Evolutionary conservation across 371 early-diverging fungal genomes (phyloP).

Genomic region (Syncephalastrum contaminatum): DNA sequence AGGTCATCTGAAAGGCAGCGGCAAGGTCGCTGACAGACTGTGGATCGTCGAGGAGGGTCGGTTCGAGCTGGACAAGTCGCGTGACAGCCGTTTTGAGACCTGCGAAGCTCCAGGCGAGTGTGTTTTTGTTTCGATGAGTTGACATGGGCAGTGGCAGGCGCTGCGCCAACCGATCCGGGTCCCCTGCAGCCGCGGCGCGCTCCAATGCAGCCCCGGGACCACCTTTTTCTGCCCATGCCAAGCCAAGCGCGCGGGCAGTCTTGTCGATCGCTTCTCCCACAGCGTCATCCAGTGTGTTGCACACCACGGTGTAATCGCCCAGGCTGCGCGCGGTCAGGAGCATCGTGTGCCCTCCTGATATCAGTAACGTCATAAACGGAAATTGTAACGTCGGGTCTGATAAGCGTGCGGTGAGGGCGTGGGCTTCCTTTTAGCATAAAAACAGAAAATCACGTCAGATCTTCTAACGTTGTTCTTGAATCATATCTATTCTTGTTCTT

Average conservation of each 20-base stretch:
- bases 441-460: not conserved
- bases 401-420: conserved; percentile 70
- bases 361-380: conserved; percentile 75
- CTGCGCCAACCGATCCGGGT: conserved; percentile 45
- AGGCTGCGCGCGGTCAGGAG: conserved; percentile 65
- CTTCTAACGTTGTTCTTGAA: not conserved
- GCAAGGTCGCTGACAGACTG: conserved; percentile 68
- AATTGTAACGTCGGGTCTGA: conserved; percentile 50
- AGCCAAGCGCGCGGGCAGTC: conserved; percentile 61
- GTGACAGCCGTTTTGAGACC: conserved; percentile 73
- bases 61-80: conserved; percentile 42
- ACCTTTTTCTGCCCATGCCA: conserved; percentile 74
- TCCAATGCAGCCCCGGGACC: conserved; percentile 82
- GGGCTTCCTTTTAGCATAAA: conserved; percentile 57
- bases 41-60: conserved; percentile 18
- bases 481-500: conserved; percentile 3
- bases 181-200: conserved; percentile 56
- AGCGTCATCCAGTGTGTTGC: conserved; percentile 76
- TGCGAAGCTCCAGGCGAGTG: conserved; percentile 74
- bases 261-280: conserved; percentile 87
- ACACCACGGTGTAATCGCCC: conserved; percentile 63
- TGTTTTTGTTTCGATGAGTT: conserved; percentile 50
- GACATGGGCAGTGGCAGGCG: conserved; percentile 66
- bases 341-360: conserved; percentile 84
- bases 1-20: conserved; percentile 72